A percentile compares a stretch with the other conserved stretches of the same genome.
Evolutionary conservation across 345 rosid genomes (phyloP).

Genomic region (Eucalyptus cloeziana): DNA sequence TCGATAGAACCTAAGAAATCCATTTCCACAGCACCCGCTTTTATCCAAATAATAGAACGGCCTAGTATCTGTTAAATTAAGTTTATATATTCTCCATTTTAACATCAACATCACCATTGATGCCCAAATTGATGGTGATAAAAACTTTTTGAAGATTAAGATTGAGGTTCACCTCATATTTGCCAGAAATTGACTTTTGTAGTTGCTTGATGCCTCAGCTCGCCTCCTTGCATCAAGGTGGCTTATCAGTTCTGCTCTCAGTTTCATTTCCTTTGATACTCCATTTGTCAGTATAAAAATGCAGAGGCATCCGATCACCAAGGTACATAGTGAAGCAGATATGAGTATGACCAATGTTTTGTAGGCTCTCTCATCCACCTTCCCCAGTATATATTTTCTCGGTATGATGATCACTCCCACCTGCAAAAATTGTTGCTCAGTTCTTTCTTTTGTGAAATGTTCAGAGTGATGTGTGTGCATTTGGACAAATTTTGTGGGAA

Average conservation of each 20-base stretch:
- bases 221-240: conserved; percentile 96
- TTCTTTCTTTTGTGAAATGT: neutral
- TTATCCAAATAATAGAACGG: neutral
- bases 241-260: conserved; percentile 92
- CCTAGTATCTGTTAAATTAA: neutral
- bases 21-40: neutral
- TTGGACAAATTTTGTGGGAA: neutral
- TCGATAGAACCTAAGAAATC: neutral
- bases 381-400: conserved; percentile 87
- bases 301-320: conserved; percentile 82
- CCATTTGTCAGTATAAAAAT: conserved; percentile 89
- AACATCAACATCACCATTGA: neutral
- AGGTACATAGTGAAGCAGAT: conserved; percentile 80
- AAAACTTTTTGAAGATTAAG: neutral
- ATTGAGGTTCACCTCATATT: conserved; percentile 67
- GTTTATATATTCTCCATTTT: neutral
- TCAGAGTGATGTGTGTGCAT: neutral
- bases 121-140: neutral
- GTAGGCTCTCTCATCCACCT: conserved; percentile 84
- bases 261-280: conserved; percentile 97
- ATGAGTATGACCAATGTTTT: conserved; percentile 78
- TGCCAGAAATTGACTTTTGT: conserved; percentile 97
- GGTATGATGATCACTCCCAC: conserved; percentile 92
- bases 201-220: conserved; percentile 99
- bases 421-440: conserved; percentile 22